phyloP scores from a whole-genome alignment of 305 asterid species.

The Vinca major region DNA sequence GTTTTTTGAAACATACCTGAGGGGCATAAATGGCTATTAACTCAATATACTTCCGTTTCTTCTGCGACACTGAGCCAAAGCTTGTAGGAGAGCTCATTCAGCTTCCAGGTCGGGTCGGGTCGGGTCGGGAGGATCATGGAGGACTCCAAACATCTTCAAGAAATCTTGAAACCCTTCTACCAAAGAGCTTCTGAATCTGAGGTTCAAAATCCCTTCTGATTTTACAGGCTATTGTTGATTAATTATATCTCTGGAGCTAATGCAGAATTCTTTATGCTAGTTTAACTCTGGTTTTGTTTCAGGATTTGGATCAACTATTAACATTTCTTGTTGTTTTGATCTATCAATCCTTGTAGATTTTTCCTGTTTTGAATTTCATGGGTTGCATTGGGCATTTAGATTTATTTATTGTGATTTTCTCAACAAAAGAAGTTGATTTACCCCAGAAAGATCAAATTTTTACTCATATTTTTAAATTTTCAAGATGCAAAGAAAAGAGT shows the following conservation, averaged over 20 bases:
- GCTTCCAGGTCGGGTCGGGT: too few species aligned
- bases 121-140: conserved; percentile 17
- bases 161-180: conserved; percentile 54
- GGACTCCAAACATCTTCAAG: conserved; percentile 35
- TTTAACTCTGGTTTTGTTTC: too few species aligned
- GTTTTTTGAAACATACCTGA: too few species aligned
- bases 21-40: too few species aligned
- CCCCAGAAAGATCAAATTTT: neutral
- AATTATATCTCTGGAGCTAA: neutral
- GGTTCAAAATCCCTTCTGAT: conserved; percentile 22
- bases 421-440: neutral
- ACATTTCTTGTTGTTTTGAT: neutral
- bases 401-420: neutral
- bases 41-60: too few species aligned
- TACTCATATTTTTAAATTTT: neutral
- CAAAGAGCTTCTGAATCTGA: conserved; percentile 84
- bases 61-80: too few species aligned
- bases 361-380: neutral
- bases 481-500: too few species aligned
- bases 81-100: neutral
- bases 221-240: neutral
- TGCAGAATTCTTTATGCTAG: too few species aligned
- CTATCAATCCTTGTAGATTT: neutral
- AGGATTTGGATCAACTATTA: neutral
- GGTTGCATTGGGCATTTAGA: neutral